Base-by-base conservation (phyloP, 2,329 filamentous ascomycete species). In the Herpotrichia juniperi region DNA sequence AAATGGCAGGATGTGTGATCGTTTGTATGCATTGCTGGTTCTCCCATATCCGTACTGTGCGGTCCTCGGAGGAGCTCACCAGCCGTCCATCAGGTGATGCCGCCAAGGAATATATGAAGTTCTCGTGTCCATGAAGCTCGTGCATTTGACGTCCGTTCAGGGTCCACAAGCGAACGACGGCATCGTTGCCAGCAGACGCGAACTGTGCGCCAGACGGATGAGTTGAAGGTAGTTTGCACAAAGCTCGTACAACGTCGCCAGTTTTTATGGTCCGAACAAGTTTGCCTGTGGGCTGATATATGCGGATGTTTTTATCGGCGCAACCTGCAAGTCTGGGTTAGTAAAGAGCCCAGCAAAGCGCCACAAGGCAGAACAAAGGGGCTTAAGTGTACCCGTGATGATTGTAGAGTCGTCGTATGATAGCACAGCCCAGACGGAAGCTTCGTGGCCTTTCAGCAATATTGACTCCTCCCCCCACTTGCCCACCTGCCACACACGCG, bases 1-100 rank as follows among this genome's bases (percentile, higher is more conserved):
- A 97, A 49, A 97, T 96, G 9, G 94, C 94, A 10, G 94, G 94
- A 66, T 97, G 92, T 1, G 93, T 97, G 58, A 99, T 97, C 32
- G 93, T 97, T 74, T 99, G 94, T 40, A 96, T 77, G 70, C 93
- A 97, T 50, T 92, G 82, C 12, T 79, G 83, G 39, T 88, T 90
- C 61, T 84, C 87, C 94, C 96, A 99, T 69, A 99, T 80, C 46
- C 91, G 85, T 28, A 96, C 85, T 0, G 94, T 97, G n/a, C 94
- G 85, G 74, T 99, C 94, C 74, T 99, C 94, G 16, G 92, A 92
- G 1, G 91, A 87, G 72, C 93, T 97, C 43, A 96, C 89, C 25
- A 99, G 80, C 68, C 97, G 92, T 5, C 93, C 93, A 0, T 89
- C 87, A 0, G 93, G 90, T 9, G 96, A 77, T 19, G 84, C 82